Base-by-base conservation (phyloP, 2,329 filamentous ascomycete genomes). In the Tolypocladium paradoxum region DNA sequence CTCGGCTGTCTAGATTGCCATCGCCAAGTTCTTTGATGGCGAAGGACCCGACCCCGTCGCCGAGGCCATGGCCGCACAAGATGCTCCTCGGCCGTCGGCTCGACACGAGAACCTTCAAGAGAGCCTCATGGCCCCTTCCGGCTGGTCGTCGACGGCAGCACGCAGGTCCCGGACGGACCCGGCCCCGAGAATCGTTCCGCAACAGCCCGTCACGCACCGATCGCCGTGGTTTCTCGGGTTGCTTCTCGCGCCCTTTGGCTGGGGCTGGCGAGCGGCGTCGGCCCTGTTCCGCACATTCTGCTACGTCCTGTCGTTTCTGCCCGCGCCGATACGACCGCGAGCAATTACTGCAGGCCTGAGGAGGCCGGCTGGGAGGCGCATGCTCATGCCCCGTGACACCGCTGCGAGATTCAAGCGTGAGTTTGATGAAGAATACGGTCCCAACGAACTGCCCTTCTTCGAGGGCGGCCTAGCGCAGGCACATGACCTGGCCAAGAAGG, bases 21-120 rank as follows among this genome's bases (percentile, higher is more conserved):
- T 99, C 58, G 83, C 93, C 59, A 95, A 95, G 66, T 97, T 97
- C 80, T 99, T 96, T 68, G 93, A 99, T 64, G 93, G 93, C 61
- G 93, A 97, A 72, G 86, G 86, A 4, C 81, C 90, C 49, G 89
- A 95, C 66, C 86, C 83, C 14, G 74, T 92, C 20, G 86, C 87
- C 54, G 89, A 93, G 72, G 88, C 88, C 54, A 78, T 84, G 50
- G 79, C 84, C 49, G 76, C 79, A 8, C 76, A 84, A 55, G 70
- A 76, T n/a, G 76, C 83, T 38, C 84, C 85, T 20, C 81, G 82
- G 48, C 76, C 81, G 57, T 72, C 82, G 54, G 73, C 76, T 16
- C 78, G 88, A 58, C 82, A 86, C 59, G 87, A 95, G 64, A 95
- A 88, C 56, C 76, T 95, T 48, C 79, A 85, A 64, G 77, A 84